Evolutionary conservation across 1,284 basidiomycete species (phyloP), one percentile per base, ranked within the genome.

Genomic region (Cronartium quercuum): DNA sequence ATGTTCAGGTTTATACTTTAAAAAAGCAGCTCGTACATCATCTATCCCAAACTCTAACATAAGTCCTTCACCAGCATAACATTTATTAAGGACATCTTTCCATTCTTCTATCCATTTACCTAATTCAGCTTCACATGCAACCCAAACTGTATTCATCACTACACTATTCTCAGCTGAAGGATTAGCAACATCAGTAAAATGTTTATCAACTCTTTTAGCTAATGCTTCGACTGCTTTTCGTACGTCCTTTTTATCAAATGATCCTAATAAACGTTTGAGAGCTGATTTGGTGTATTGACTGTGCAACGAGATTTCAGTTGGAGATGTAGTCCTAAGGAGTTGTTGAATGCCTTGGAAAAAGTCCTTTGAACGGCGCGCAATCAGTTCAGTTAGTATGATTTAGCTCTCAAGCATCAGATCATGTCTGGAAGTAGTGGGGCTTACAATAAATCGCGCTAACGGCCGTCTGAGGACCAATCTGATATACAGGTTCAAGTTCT

Each of bases 271-370:
- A 80, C 92, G 92, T 81, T 92, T 94, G 41, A 94, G 84, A 0
- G 90, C 84, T 0, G 88, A 87, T 78, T 89, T 89, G 78, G 85
- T 91, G 82, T 92, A 97, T 61, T 86, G 88, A 74, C 86, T 85
- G 80, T 91, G 93, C 67, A 89, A 87, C 1, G 88, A 83, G 12
- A 98, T 87, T 79, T 97, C 93, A 44, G 85, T 87, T 0, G 92
- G 87, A 0, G 90, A 88, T 0, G 90, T 91, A 2, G 89, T 90
- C 79, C 90, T 88, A 34, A 97, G 84, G 2, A 93, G 85, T 13
- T 90, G 87, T 78, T 98, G 94, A 47, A 97, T 86, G 0, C 91
- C 93, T 75, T 95, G 91, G 79, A 96, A 94, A 82, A 91, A 97
- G 82, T 97, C 95, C 93, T 95, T 18, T 44, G 35, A 64, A 76